These are phyloP conservation scores for Podospora sp. DNA, from an alignment of 495 filamentous ascomycete species.

Conservation along the genomic window DNA sequence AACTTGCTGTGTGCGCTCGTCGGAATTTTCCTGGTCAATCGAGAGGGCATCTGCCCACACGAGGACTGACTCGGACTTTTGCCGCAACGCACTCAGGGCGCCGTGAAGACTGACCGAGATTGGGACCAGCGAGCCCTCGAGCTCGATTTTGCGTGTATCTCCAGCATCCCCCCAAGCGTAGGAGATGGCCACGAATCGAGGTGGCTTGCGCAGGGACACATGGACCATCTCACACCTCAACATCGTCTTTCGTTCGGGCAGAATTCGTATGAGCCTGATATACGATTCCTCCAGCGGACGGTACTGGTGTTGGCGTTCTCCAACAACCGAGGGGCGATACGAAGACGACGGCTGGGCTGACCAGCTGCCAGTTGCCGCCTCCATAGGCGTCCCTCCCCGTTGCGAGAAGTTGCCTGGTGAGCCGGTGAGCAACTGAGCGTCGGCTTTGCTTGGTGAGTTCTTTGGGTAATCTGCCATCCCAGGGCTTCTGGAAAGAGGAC, in stretches of 20 bases:
- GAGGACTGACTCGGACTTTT: neutral
- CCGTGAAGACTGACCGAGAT: slow-evolving; percentile 6
- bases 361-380: neutral
- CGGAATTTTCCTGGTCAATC: neutral
- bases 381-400: neutral
- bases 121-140: neutral
- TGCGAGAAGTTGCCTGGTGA: neutral
- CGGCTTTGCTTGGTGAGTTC: neutral
- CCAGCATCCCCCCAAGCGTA: slow-evolving; percentile 10
- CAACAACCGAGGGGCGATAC: neutral
- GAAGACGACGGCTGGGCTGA: neutral
- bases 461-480: neutral
- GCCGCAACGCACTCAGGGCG: neutral
- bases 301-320: neutral
- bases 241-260: slow-evolving; percentile 12
- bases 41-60: slow-evolving; percentile 10
- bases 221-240: neutral
- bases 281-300: neutral
- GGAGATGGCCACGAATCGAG: slow-evolving; percentile 2
- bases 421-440: neutral
- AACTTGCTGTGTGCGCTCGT: neutral
- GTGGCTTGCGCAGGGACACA: neutral
- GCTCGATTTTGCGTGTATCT: neutral
- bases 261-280: neutral
- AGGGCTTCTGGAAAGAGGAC: neutral